Conservation (phyloP, 2,329 filamentous ascomycete species). For the Talaromyces pinophilus region DNA sequence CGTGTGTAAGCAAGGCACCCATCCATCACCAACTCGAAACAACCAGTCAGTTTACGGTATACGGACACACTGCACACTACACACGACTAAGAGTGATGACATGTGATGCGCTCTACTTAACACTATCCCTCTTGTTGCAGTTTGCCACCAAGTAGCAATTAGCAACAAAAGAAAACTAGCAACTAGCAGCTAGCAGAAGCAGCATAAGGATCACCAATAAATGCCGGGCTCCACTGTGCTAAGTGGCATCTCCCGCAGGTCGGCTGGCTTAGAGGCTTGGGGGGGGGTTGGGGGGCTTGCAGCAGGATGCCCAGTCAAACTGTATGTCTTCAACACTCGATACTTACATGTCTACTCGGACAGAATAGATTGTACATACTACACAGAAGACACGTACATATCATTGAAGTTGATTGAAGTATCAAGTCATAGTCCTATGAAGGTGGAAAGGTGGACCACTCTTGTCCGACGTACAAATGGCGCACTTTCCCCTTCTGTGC, state of each 20-base stretch:
- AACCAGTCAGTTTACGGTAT: background rate
- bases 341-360: background rate
- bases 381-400: background rate
- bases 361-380: too few relatives aligned
- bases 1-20: conserved; percentile 13
- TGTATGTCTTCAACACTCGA: background rate
- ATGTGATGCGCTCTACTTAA: background rate
- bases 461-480: background rate
- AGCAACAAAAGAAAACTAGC: too few relatives aligned
- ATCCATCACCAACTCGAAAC: background rate
- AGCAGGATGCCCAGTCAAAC: background rate
- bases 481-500: conserved; percentile 1
- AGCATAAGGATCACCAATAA: conserved; percentile 21
- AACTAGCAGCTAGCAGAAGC: background rate
- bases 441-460: background rate
- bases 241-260: conserved; percentile 23
- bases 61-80: too few relatives aligned
- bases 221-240: conserved; percentile 24
- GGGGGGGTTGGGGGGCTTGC: conserved; percentile 1
- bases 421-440: too few relatives aligned
- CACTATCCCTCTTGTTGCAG: background rate
- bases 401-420: background rate
- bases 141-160: conserved; percentile 9
- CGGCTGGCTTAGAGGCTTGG: conserved; percentile 10
- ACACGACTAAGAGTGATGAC: too few relatives aligned